phyloP scores from a whole-genome alignment of 1,139 yeast species.

The Cylindricascospora bacillispora region DNA sequence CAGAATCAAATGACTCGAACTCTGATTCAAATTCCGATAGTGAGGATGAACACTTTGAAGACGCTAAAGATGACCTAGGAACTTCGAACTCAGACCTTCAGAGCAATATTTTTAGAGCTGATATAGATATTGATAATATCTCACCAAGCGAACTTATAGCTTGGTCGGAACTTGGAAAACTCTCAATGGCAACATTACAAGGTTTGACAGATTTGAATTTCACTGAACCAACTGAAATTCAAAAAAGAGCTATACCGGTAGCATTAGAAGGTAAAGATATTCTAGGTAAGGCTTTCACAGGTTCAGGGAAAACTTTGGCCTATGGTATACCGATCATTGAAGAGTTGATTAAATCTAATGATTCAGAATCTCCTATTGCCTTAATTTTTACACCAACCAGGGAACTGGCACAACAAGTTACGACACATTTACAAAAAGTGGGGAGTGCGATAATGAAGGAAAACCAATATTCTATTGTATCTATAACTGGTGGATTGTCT shows the following conservation, averaged over 20 bases:
- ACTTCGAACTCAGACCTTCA: slow-evolving; percentile 9
- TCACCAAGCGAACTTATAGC: slow-evolving; percentile 37
- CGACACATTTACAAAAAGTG: slow-evolving; percentile 50
- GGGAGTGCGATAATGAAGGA: slow-evolving; percentile 36
- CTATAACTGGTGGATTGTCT: slow-evolving; percentile 88
- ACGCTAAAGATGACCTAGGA: slow-evolving; percentile 8
- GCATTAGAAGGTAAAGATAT: slow-evolving; percentile 67
- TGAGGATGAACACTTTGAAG: slow-evolving; percentile 9
- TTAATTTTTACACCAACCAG: slow-evolving; percentile 89
- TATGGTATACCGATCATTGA: slow-evolving; percentile 92
- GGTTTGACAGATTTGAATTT: slow-evolving; percentile 53
- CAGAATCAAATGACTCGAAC: slow-evolving; percentile 5
- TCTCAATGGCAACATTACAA: slow-evolving; percentile 43
- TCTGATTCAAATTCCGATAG: slow-evolving; percentile 6
- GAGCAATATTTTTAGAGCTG: slow-evolving; percentile 18
- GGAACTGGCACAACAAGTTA: slow-evolving; percentile 91
- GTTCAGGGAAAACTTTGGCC: slow-evolving; percentile 95
- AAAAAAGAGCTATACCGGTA: slow-evolving; percentile 59
- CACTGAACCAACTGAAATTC: slow-evolving; percentile 70
- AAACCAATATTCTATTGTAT: slow-evolving; percentile 53
- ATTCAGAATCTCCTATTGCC: slow-evolving; percentile 43
- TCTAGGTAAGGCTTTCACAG: slow-evolving; percentile 94
- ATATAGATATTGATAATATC: slow-evolving; percentile 17
- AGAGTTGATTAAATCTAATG: slow-evolving; percentile 30
- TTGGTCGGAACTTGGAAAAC: slow-evolving; percentile 35